Percentiles rank a stretch among this genome's conserved stretches.
Conservation (phyloP, 257 asterid genomes). For the Echites panduratus region DNA sequence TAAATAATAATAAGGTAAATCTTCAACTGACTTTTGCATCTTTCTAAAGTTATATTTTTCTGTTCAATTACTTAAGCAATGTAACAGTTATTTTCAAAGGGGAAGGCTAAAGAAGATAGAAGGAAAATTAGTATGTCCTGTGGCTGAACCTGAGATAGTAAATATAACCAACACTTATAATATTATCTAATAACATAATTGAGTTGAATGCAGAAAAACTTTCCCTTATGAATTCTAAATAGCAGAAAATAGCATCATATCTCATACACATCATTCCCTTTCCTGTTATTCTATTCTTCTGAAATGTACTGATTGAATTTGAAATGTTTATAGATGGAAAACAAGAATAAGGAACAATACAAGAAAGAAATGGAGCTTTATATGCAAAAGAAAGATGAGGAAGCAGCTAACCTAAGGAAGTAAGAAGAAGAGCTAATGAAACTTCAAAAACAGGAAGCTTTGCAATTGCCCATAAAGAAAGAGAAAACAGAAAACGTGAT, state of each 20-base stretch:
- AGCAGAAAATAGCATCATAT: no score
- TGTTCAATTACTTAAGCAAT: background rate
- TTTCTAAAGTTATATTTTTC: background rate
- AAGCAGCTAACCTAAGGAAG: no score
- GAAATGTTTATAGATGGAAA: slow-evolving; percentile 39
- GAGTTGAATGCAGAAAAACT: no score
- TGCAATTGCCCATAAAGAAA: no score
- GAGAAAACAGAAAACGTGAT: slow-evolving; percentile 70
- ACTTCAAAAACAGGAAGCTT: no score
- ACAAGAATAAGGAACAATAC: slow-evolving; percentile 57
- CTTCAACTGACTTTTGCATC: background rate
- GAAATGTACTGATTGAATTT: background rate
- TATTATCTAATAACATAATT: no score
- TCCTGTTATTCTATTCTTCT: background rate
- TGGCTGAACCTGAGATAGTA: no score
- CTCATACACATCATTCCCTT: no score
- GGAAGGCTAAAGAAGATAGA: background rate
- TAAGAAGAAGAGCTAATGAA: no score
- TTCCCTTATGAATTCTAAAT: no score
- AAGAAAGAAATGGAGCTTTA: slow-evolving; percentile 63
- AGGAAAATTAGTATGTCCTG: background rate
- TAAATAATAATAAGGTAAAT: background rate
- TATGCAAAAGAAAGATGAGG: slow-evolving; percentile 72
- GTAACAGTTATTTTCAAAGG: no score
- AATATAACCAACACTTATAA: no score